These are phyloP conservation scores for Quercus agrifolia DNA, from an alignment of 306 rosid species.

Conservation along the genomic window DNA sequence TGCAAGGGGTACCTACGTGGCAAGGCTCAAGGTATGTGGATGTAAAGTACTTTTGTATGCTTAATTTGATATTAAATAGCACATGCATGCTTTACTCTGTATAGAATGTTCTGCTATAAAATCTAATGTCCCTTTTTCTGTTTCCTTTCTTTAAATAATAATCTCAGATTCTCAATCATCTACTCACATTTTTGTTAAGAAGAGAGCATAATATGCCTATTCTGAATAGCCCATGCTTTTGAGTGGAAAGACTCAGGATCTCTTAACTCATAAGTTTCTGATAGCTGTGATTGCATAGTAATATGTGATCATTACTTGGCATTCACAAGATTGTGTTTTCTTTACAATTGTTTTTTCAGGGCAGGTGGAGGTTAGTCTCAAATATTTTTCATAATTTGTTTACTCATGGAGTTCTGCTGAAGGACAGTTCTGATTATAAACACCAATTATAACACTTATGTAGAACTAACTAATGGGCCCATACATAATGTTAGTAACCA, in stretches of 20 bases:
- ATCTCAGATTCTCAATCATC: not conserved
- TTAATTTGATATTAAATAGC: not conserved
- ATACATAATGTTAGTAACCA: not conserved
- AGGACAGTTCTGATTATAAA: not conserved
- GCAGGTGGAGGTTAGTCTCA: not conserved
- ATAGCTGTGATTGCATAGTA: not conserved
- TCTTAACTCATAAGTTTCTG: not conserved
- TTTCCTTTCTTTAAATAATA: not conserved
- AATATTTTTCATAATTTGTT: not conserved
- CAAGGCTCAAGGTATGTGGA: slow-evolving; percentile 71
- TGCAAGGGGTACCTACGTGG: slow-evolving; percentile 87
- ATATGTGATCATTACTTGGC: not conserved
- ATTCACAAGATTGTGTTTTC: not conserved
- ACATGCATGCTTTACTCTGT: not conserved
- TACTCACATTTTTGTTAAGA: not conserved
- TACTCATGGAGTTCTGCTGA: not conserved
- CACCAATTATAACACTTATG: not conserved
- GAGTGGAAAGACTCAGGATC: not conserved
- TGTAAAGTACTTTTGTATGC: not conserved
- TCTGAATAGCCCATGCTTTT: not conserved
- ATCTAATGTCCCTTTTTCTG: not conserved
- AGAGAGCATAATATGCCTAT: not conserved
- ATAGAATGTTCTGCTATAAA: not conserved
- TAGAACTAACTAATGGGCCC: not conserved
- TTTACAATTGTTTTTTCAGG: not conserved